Percentiles rank a stretch among this genome's conserved stretches.
phyloP scores from a whole-genome alignment of 441 rosid genomes.

The Aleurites moluccanus region DNA sequence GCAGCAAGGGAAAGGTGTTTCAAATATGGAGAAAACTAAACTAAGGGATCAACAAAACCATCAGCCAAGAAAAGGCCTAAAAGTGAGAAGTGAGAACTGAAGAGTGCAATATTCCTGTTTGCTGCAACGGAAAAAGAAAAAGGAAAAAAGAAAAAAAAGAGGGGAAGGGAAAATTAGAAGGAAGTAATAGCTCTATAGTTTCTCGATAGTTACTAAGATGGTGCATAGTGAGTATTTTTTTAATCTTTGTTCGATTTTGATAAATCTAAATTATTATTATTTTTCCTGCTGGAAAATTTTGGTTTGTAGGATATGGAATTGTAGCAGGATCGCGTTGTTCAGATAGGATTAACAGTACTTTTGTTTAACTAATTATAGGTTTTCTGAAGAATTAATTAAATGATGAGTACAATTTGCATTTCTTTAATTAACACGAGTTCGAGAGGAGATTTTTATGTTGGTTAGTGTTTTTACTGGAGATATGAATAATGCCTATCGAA shows the following conservation, averaged over 20 bases:
- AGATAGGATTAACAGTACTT: neutral
- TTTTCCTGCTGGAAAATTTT: neutral
- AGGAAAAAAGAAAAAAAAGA: no score
- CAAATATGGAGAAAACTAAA: constrained; percentile 31
- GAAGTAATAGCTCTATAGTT: neutral
- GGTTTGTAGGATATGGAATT: neutral
- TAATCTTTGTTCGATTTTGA: neutral
- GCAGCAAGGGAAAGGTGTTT: constrained; percentile 32
- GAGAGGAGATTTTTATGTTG: no score
- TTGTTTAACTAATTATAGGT: neutral
- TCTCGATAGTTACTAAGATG: neutral
- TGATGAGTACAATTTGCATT: neutral
- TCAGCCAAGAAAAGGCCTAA: constrained; percentile 42
- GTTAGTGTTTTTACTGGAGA: no score
- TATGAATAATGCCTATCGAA: no score
- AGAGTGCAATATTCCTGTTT: neutral
- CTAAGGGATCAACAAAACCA: constrained; percentile 17
- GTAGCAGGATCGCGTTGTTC: no score
- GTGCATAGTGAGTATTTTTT: neutral
- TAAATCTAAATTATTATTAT: neutral
- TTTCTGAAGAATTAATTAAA: neutral
- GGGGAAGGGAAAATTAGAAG: neutral
- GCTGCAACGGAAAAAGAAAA: neutral
- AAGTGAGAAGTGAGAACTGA: constrained; percentile 31
- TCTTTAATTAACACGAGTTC: neutral